A percentile compares a stretch with the other conserved stretches of the same genome.
Evolutionary conservation across 257 asterid species (phyloP).

Genomic region (Penstemon barbatus): DNA sequence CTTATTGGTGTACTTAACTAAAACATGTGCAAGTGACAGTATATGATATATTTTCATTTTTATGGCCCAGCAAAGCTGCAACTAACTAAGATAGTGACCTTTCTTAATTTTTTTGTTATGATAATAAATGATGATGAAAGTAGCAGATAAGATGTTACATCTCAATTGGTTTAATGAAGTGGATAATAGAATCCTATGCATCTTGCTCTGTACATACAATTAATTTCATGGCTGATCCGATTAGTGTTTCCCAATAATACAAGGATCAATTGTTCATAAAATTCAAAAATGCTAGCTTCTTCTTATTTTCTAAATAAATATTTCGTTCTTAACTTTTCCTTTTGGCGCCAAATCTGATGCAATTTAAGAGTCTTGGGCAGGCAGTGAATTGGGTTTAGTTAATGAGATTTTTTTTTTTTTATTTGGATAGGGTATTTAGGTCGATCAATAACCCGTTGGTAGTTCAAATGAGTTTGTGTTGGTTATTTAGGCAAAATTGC

Average conservation of each 20-base stretch:
- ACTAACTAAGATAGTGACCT: conserved; percentile 25
- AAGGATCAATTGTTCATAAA: background rate
- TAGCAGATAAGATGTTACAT: conserved; percentile 19
- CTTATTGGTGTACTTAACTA: conserved; percentile 9
- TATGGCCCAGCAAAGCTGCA: conserved; percentile 15
- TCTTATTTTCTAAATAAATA: background rate
- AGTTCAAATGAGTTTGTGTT: background rate
- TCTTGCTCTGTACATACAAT: background rate
- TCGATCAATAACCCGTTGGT: too few relatives aligned
- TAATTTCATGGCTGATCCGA: background rate
- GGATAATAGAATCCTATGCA: conserved; percentile 31
- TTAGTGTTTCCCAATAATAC: background rate
- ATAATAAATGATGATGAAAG: conserved; percentile 29
- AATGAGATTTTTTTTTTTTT: too few relatives aligned
- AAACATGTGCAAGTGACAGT: background rate
- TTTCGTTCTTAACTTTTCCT: background rate
- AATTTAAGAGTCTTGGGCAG: too few relatives aligned
- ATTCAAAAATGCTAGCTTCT: background rate
- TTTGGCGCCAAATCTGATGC: background rate
- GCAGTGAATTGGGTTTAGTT: background rate
- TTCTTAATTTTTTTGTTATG: conserved; percentile 14
- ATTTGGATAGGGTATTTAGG: too few relatives aligned
- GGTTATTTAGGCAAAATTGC: too few relatives aligned
- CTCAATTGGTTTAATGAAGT: background rate
- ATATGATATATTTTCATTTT: background rate